Evolutionary conservation across 2,329 filamentous ascomycete species (phyloP).

Genomic region (Cephalotrichum gorgonifer): DNA sequence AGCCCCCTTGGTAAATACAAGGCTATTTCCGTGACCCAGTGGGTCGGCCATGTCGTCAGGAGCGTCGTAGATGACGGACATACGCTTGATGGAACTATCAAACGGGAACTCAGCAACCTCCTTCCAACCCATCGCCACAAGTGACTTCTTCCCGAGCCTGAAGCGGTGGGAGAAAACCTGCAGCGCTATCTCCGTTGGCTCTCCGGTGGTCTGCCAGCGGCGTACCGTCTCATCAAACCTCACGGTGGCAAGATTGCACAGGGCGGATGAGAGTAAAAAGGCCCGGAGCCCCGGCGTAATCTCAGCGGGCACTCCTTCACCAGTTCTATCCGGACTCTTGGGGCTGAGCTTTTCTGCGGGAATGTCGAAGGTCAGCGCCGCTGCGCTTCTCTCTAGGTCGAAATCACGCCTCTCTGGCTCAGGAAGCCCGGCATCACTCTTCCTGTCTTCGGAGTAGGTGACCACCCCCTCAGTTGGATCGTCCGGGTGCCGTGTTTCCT

Average conservation of each 20-base stretch:
- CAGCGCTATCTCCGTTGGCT: slow-evolving; percentile 67
- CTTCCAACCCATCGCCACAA: slow-evolving; percentile 46
- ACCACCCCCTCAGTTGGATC: slow-evolving; percentile 51
- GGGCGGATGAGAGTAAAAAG: slow-evolving; percentile 45
- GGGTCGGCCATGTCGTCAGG: slow-evolving; percentile 27
- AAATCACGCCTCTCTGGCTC: slow-evolving; percentile 37
- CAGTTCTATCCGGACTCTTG: slow-evolving; percentile 19
- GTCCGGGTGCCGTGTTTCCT: slow-evolving; percentile 47
- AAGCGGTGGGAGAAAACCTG: slow-evolving; percentile 68
- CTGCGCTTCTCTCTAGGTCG: slow-evolving; percentile 48
- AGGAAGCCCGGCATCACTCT: slow-evolving; percentile 16
- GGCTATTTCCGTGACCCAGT: slow-evolving; percentile 30
- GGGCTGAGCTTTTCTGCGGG: slow-evolving; percentile 43
- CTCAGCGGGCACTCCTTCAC: slow-evolving; percentile 25
- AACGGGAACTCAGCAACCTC: slow-evolving; percentile 67
- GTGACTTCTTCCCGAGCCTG: slow-evolving; percentile 41
- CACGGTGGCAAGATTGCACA: slow-evolving; percentile 57
- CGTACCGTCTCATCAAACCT: slow-evolving; percentile 41
- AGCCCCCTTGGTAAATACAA: slow-evolving; percentile 53
- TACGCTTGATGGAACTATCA: slow-evolving; percentile 67
- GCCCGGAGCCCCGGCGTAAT: slow-evolving; percentile 39
- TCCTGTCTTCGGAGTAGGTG: slow-evolving; percentile 23
- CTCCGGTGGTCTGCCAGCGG: slow-evolving; percentile 57
- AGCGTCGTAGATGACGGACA: slow-evolving; percentile 62
- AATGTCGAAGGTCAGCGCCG: slow-evolving; percentile 52